Conservation (phyloP, 768 basidiomycete genomes). For the Hortiboletus campestris region DNA sequence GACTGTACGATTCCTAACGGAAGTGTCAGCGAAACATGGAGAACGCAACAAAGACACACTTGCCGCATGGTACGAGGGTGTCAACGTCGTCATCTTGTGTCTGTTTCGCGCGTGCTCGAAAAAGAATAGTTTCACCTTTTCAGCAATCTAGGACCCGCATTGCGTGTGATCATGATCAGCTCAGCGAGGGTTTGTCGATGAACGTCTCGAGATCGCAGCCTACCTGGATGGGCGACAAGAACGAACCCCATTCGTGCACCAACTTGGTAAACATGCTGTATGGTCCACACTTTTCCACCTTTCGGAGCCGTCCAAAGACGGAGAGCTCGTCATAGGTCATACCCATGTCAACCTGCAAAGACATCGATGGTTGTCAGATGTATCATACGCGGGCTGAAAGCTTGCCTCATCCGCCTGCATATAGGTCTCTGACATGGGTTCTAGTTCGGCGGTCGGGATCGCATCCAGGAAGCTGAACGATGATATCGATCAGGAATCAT, state of each 20-base stretch:
- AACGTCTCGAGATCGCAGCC: not conserved
- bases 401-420: slow-evolving; percentile 92
- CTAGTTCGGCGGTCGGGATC: slow-evolving; percentile 92
- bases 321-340: slow-evolving; percentile 99
- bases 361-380: not conserved
- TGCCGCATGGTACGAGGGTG: slow-evolving; percentile 91
- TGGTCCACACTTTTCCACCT: slow-evolving; percentile 96
- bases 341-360: slow-evolving; percentile 86
- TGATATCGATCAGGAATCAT: not conserved
- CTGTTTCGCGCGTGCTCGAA: slow-evolving; percentile 95
- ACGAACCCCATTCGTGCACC: slow-evolving; percentile 87
- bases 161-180: slow-evolving; percentile 36
- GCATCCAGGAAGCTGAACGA: slow-evolving; percentile 79
- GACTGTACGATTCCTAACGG: slow-evolving; percentile 86
- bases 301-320: slow-evolving; percentile 88
- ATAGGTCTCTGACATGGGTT: slow-evolving; percentile 92
- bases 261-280: slow-evolving; percentile 98
- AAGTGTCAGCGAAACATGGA: not conserved
- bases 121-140: slow-evolving; percentile 97
- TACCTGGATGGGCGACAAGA: slow-evolving; percentile 81
- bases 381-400: not conserved
- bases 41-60: slow-evolving; percentile 30
- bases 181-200: not conserved
- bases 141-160: slow-evolving; percentile 60
- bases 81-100: slow-evolving; percentile 98